These are phyloP conservation scores for Xylaria nigripes DNA, from an alignment of 495 filamentous ascomycete species.

Conservation along the genomic window DNA sequence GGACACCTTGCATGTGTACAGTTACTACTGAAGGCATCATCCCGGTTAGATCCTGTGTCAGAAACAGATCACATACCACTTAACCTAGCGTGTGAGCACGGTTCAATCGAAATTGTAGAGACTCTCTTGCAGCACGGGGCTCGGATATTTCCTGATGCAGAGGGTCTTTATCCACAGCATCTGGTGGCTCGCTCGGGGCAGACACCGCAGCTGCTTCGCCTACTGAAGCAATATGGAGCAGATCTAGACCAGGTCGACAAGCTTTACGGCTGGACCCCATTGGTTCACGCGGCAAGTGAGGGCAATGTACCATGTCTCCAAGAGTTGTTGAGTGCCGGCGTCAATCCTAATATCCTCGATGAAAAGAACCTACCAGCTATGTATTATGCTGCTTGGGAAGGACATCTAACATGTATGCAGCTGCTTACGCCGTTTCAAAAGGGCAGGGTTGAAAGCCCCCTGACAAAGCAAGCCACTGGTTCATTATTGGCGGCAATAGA, in stretches of 20 bases:
- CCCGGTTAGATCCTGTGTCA: constrained; percentile 70
- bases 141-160: constrained; percentile 77
- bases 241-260: constrained; percentile 89
- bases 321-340: constrained; percentile 66
- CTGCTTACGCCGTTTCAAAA: constrained; percentile 57
- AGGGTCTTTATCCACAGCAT: constrained; percentile 96
- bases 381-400: constrained; percentile 99
- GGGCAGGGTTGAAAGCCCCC: constrained; percentile 21
- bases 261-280: constrained; percentile 91
- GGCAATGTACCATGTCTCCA: constrained; percentile 83
- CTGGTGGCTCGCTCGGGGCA: constrained; percentile 86
- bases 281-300: constrained; percentile 95
- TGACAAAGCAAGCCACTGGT: constrained; percentile 22
- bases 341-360: constrained; percentile 66
- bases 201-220: constrained; percentile 63
- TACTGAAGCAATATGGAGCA: constrained; percentile 80
- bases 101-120: constrained; percentile 70
- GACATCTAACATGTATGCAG: constrained; percentile 88
- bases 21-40: constrained; percentile 60
- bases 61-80: constrained; percentile 89
- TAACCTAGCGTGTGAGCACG: constrained; percentile 90
- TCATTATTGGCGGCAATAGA: constrained; percentile 29
- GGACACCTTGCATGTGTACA: constrained; percentile 69
- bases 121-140: constrained; percentile 73
- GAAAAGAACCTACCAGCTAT: constrained; percentile 90